Evolutionary conservation across 2,329 filamentous ascomycete genomes (phyloP), one percentile per base, ranked within the genome.

Genomic region (Pseudovirgaria hyperparasitica): DNA sequence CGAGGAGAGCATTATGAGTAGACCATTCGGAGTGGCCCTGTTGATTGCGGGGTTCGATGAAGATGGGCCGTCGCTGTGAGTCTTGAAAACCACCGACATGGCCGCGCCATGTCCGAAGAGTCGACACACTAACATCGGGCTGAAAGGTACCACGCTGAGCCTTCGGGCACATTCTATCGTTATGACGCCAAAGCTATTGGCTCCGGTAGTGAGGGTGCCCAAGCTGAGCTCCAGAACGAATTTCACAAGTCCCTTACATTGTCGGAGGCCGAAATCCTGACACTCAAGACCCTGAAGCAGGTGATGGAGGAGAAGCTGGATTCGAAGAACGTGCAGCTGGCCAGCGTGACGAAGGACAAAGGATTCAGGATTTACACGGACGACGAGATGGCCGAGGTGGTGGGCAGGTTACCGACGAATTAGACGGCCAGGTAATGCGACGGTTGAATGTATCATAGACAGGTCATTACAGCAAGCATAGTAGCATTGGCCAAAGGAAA

Each of bases 261-360:
- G 36, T 65, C 71, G 31, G 90, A 98, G 52, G 90, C 90, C 32
- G 90, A 98, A 64, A 90, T 86, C 4, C 64, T 98, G 40, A 86
- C 93, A 27, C 67, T 98, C 49, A 96, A 96, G 73, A 98, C 90
- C 19, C 60, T 98, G 55, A 98, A 96, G 71, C 90, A 98, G 63
- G 90, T 98, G 43, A 98, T 98, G 90, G 90, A 98, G 63, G 90
- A 98, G 74, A 98, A 98, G 67, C 70, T 98, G 34, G 90, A 98
- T 55, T 72, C 85, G 38, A 98, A 98, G 73, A 98, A 98, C 52
- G 90, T 98, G 40, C 90, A 98, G 65, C 61, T 98, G 43, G 90
- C 90, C 28, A 96, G 87, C 52, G 90, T 98, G 31, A 98, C 90
- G 37, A 92, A 86, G 68, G 87, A 94, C 41, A 87, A 82, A 62